Percentiles rank a stretch among this genome's conserved stretches.
phyloP scores from a whole-genome alignment of 352 stramenopile genomes.

The Pythium phragmiticola region DNA sequence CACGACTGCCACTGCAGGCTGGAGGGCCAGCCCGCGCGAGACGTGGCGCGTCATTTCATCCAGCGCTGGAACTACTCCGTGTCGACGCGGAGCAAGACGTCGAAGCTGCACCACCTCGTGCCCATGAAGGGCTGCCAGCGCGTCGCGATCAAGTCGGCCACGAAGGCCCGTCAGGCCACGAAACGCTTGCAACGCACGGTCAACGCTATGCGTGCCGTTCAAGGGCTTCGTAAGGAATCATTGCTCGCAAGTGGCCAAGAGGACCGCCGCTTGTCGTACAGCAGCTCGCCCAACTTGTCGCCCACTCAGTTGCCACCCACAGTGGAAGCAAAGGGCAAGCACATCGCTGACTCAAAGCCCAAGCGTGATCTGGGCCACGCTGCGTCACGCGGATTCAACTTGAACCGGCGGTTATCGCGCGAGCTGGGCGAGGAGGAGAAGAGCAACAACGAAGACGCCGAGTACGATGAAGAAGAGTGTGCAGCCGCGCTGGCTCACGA shows the following conservation, averaged over 20 bases:
- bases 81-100: conserved; percentile 73
- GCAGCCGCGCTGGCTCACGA: conserved; percentile 15
- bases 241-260: not conserved
- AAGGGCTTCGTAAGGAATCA: conserved; percentile 27
- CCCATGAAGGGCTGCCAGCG: conserved; percentile 68
- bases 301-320: not conserved
- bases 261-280: conserved; percentile 17
- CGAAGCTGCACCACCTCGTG: conserved; percentile 70
- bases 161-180: not conserved
- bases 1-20: conserved; percentile 83
- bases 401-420: conserved; percentile 18
- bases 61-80: conserved; percentile 89
- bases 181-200: conserved; percentile 67
- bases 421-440: conserved; percentile 12
- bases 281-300: conserved; percentile 23
- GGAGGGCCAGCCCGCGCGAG: conserved; percentile 70
- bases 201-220: conserved; percentile 53
- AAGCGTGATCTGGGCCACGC: conserved; percentile 7
- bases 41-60: conserved; percentile 85
- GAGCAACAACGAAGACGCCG: conserved; percentile 29
- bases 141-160: conserved; percentile 34
- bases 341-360: not conserved
- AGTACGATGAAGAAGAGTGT: conserved; percentile 28
- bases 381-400: conserved; percentile 26
- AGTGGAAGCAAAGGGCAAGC: not conserved